Evolutionary conservation across 805 yeast genomes (phyloP), one percentile per base, ranked within the genome.

Genomic region (Candida sanyiensis): DNA sequence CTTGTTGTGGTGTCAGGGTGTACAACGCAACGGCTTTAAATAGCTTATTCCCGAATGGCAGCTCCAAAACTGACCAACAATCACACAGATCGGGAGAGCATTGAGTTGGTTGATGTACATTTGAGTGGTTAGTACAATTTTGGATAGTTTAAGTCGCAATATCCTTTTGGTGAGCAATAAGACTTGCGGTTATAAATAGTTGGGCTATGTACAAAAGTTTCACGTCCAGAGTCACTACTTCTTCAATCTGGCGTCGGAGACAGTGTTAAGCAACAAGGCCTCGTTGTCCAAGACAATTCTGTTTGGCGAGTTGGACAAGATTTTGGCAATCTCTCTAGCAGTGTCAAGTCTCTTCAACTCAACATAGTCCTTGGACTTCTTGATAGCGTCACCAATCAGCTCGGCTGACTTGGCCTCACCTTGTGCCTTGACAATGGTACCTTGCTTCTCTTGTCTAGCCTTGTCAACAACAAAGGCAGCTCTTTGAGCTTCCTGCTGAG

Each of bases 351-450:
- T 82, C 71, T 90, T 93, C 65, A 93, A 76, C 63, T 93, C 98
- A 36, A 93, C 95, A 62, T 93, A 93, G 62, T 90, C 98, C 63
- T 75, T 84, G 18, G 94, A 84, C 65, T 90, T 93, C 71, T 90
- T 93, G 63, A 93, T 90, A 39, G 98, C 97, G 49, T 93, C 98
- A 77, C 98, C 98, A 67, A 93, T 88, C 68, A 93, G 80, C 64
- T 89, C 95, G 24, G 98, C 98, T 38, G 96, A 84, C 60, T 86
- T 80, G 49, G 98, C 98, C 67, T 93, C 98, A 77, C 98, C 98
- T 62, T 87, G 85, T 10, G 98, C 97, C 63, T 83, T 87, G 42
- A 93, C 97, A 47, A 93, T 95, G 69, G 87, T 73, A 59, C 94
- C 95, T 66, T 93, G 97, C 63, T 93, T 93, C 67, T 93, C 97